Conservation (phyloP, 257 asterid genomes). For the Osmanthus fragrans region DNA sequence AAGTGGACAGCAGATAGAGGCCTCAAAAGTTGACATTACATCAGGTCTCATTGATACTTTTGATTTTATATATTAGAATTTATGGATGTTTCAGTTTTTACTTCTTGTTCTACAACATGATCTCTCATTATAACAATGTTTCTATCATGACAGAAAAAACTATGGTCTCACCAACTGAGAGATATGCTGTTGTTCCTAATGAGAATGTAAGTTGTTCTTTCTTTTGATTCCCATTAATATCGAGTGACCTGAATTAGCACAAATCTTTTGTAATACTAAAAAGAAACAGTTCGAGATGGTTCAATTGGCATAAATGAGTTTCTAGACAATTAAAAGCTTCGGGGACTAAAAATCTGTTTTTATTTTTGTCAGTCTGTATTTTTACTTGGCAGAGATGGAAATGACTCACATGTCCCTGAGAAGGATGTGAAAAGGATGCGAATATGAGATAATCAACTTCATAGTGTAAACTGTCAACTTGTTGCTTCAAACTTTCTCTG, state of each 20-base stretch:
- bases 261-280: background rate
- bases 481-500: background rate
- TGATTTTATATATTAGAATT: background rate
- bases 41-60: conserved; percentile 43
- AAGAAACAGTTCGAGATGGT: background rate
- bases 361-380: background rate
- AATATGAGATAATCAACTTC: conserved; percentile 30
- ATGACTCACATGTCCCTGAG: conserved; percentile 72
- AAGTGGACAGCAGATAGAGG: conserved; percentile 68
- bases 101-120: background rate
- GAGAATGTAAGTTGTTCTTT: conserved; percentile 55
- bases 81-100: background rate
- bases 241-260: background rate
- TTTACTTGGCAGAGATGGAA: conserved; percentile 36
- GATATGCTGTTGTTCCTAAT: conserved; percentile 91
- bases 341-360: background rate
- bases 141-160: conserved; percentile 52
- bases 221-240: background rate
- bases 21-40: conserved; percentile 60
- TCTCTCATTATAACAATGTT: conserved; percentile 2
- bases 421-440: conserved; percentile 69
- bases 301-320: background rate
- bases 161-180: conserved; percentile 77
- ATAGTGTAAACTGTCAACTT: background rate
- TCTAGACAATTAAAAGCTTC: background rate